Conservation (phyloP, 257 asterid species). For the Henckelia pumila region DNA sequence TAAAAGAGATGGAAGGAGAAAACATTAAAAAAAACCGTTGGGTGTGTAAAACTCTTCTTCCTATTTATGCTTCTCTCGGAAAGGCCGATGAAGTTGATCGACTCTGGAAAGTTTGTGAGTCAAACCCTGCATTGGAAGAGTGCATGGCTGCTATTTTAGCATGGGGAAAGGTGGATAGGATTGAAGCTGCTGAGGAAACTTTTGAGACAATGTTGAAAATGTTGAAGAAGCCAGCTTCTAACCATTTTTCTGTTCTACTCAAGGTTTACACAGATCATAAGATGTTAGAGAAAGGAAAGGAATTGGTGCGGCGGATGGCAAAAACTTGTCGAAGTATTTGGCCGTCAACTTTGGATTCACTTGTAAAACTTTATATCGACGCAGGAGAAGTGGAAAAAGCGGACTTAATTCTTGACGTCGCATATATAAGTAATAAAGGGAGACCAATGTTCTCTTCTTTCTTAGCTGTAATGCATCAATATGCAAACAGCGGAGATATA, state of each 20-base stretch:
- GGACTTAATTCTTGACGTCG: slow-evolving; percentile 52
- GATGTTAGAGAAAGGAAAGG: slow-evolving; percentile 46
- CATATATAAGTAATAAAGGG: slow-evolving; percentile 29
- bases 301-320: slow-evolving; percentile 44
- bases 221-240: slow-evolving; percentile 31
- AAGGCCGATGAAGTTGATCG: slow-evolving; percentile 38
- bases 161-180: slow-evolving; percentile 36
- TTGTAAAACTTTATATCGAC: slow-evolving; percentile 59
- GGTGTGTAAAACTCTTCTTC: slow-evolving; percentile 32
- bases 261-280: slow-evolving; percentile 37
- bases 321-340: slow-evolving; percentile 35
- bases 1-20: slow-evolving; percentile 45
- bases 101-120: slow-evolving; percentile 40
- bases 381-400: slow-evolving; percentile 81
- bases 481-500: slow-evolving; percentile 65
- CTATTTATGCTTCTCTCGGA: slow-evolving; percentile 48
- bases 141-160: slow-evolving; percentile 44
- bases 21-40: slow-evolving; percentile 28
- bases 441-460: slow-evolving; percentile 51
- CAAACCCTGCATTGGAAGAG: slow-evolving; percentile 34
- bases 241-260: slow-evolving; percentile 30
- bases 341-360: slow-evolving; percentile 44
- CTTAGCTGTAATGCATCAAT: slow-evolving; percentile 49
- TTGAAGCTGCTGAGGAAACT: slow-evolving; percentile 43
- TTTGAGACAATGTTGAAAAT: slow-evolving; percentile 44